Evolutionary conservation across 2,329 filamentous ascomycete species (phyloP).

Genomic region (Cladophialophora exuberans): DNA sequence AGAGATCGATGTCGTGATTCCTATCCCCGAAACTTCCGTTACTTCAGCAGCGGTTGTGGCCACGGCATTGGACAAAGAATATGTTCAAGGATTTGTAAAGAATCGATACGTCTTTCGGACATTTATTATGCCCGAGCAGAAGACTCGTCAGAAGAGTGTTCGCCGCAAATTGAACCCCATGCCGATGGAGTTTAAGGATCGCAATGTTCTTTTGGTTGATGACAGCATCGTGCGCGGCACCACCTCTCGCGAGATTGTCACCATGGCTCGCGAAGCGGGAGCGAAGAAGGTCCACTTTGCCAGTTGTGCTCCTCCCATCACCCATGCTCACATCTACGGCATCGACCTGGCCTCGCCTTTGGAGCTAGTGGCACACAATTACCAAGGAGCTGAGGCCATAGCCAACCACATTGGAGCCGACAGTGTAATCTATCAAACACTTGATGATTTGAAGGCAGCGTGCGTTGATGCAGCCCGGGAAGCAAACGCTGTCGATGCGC

Average conservation of each 20-base stretch:
- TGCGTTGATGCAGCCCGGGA: conserved; percentile 69
- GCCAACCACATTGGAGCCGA: conserved; percentile 72
- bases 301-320: conserved; percentile 80
- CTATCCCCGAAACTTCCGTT: conserved; percentile 81
- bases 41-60: conserved; percentile 78
- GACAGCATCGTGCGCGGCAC: conserved; percentile 89
- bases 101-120: conserved; percentile 88
- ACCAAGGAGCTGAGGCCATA: conserved; percentile 61
- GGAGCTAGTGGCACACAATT: conserved; percentile 72
- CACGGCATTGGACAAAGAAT: conserved; percentile 74
- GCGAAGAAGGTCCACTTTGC: conserved; percentile 82
- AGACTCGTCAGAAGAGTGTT: conserved; percentile 79
- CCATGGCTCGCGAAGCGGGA: conserved; percentile 82
- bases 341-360: conserved; percentile 73
- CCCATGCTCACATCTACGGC: conserved; percentile 84
- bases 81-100: conserved; percentile 82
- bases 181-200: conserved; percentile 78
- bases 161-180: conserved; percentile 89
- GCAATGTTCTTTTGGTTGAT: conserved; percentile 81
- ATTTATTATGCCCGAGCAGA: conserved; percentile 85
- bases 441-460: conserved; percentile 77
- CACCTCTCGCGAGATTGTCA: conserved; percentile 76
- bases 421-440: conserved; percentile 74
- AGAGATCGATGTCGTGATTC: conserved; percentile 80
- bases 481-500: conserved; percentile 58